Evolutionary conservation across 2,329 filamentous ascomycete genomes (phyloP).

Genomic region (Mariannaea elegans): DNA sequence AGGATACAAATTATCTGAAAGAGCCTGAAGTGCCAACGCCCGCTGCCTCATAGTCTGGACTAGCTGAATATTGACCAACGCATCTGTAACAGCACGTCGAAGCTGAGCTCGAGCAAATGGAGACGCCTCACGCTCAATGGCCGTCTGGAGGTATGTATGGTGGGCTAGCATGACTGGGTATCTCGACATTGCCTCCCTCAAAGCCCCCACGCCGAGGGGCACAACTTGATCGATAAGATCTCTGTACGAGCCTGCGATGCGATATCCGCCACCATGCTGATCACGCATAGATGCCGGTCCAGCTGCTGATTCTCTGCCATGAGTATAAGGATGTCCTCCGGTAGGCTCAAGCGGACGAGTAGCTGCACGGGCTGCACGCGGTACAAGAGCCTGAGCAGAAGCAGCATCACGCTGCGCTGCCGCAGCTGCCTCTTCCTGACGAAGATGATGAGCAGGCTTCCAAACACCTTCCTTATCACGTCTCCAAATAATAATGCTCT

Average conservation of each 20-base stretch:
- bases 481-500: constrained; percentile 95
- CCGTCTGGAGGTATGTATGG: constrained; percentile 57
- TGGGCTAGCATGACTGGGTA: constrained; percentile 60
- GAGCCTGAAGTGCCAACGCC: constrained; percentile 10
- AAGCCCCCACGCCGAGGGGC: constrained; percentile 56
- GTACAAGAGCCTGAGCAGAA: constrained; percentile 4
- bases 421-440: constrained; percentile 75
- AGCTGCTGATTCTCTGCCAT: constrained; percentile 18
- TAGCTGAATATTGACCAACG: constrained; percentile 56
- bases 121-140: constrained; percentile 62
- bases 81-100: constrained; percentile 58
- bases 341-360: neutral
- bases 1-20: neutral
- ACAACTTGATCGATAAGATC: constrained; percentile 64
- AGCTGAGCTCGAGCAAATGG: constrained; percentile 58
- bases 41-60: constrained; percentile 48
- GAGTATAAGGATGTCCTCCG: constrained; percentile 17
- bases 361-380: neutral
- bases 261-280: constrained; percentile 37
- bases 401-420: constrained; percentile 52
- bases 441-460: constrained; percentile 78
- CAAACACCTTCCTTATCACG: constrained; percentile 86
- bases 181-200: constrained; percentile 55
- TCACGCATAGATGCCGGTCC: constrained; percentile 34
- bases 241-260: constrained; percentile 54